A percentile compares a stretch with the other conserved stretches of the same genome.
phyloP scores from a whole-genome alignment of 371 early-diverging fungal genomes.

The Batrachochytrium dendrobatidis region DNA sequence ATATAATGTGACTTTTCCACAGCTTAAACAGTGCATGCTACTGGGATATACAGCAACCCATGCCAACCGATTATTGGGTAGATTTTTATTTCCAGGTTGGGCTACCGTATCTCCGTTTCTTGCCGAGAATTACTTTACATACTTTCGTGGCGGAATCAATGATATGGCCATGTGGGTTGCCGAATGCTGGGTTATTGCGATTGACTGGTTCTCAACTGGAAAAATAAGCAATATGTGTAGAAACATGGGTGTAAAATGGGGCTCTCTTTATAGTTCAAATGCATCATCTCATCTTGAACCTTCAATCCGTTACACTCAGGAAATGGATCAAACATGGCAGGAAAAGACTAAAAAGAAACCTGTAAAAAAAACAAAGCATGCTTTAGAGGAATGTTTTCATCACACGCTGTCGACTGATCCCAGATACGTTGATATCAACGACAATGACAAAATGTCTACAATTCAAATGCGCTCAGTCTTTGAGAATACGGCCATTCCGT shows the following conservation, averaged over 20 bases:
- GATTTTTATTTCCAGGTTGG: constrained; percentile 2
- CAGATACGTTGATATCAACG: no score
- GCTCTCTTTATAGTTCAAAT: no score
- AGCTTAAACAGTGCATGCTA: constrained; percentile 12
- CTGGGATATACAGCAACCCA: constrained; percentile 16
- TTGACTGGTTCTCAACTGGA: constrained; percentile 45
- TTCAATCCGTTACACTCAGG: no score
- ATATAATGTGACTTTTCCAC: constrained; percentile 17
- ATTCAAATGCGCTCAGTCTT: no score
- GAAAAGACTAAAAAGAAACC: no score
- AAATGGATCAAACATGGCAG: background rate
- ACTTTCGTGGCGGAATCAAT: constrained; percentile 65
- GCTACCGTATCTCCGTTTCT: constrained; percentile 58
- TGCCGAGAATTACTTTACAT: constrained; percentile 58
- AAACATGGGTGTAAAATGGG: constrained; percentile 3
- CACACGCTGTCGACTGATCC: no score
- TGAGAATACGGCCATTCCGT: no score
- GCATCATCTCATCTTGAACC: no score
- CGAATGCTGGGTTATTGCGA: constrained; percentile 53
- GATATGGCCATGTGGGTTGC: constrained; percentile 57
- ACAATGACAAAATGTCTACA: no score
- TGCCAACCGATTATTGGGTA: constrained; percentile 6
- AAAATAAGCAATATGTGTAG: constrained; percentile 9
- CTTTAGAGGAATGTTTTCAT: no score
- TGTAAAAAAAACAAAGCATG: no score